Percentiles rank a stretch among this genome's conserved stretches.
These are phyloP conservation scores for Suhomyces maxii DNA, from an alignment of 1,139 yeast species.

Conservation along the genomic window DNA sequence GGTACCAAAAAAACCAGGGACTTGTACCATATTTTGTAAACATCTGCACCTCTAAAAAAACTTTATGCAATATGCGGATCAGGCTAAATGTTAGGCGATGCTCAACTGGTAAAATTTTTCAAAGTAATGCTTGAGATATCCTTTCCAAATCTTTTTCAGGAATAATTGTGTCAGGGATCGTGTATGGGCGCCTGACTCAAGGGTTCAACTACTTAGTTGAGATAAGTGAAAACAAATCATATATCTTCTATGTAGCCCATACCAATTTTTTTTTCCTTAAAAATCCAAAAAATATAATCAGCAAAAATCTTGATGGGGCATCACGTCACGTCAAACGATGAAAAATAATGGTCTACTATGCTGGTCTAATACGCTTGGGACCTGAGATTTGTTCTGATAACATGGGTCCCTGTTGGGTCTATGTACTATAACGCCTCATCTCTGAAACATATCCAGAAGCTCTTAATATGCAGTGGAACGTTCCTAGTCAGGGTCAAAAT, in stretches of 20 bases:
- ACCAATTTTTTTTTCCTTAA: background rate
- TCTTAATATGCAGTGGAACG: background rate
- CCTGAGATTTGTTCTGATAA: background rate
- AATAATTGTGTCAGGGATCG: background rate
- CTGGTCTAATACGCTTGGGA: background rate
- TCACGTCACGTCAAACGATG: background rate
- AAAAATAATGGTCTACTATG: too few species aligned
- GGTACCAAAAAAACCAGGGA: background rate
- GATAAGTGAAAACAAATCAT: too few species aligned
- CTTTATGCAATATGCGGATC: background rate
- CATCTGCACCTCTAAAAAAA: background rate
- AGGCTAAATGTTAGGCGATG: background rate
- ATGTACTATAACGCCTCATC: background rate
- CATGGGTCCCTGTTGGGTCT: background rate
- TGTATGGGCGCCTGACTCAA: too few species aligned
- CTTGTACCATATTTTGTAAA: background rate
- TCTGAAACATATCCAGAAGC: background rate
- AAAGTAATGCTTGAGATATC: background rate
- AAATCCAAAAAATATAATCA: background rate
- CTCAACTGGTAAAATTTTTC: background rate
- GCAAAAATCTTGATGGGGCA: background rate
- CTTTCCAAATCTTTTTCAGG: background rate
- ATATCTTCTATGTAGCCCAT: too few species aligned
- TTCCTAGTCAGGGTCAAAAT: background rate
- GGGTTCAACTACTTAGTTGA: too few species aligned